Evolutionary conservation across 441 rosid species (phyloP), one percentile per base, ranked within the genome.

Genomic region (Arabidopsis hybrid): DNA sequence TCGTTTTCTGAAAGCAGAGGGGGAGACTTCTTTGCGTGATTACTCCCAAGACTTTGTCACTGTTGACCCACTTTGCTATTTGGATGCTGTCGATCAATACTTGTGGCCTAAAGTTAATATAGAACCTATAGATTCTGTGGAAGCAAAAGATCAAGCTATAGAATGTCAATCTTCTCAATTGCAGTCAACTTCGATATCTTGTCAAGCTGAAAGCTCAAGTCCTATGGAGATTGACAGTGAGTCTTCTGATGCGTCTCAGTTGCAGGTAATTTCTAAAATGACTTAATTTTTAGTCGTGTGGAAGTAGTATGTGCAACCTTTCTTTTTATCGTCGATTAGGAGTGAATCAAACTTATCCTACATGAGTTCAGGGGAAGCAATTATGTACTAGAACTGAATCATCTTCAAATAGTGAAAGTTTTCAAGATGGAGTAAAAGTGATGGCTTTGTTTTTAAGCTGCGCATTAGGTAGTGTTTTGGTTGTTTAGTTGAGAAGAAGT

Each of bases 41-140:
- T 87, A 75, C 77, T 81, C 84, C 56, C 80, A 79, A 80, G 94
- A 86, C 64, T 75, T 80, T 72, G 57, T 86, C 60, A 81, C 92
- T 60, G 95, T 90, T 75, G 99, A 96, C 76, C 98, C 99, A 69
- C 85, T 96, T 73, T 83, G 90, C 69, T 80, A 88, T 55, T 77
- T 88, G 77, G 90, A 85, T 77, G 88, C 83, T 13, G 86, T 96
- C 40, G 88, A 88, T 83, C 85, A 82, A 29, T 91, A 72, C 84
- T 75, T 96, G 76, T 80, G 82, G 81, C 90, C 94, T 67, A 89
- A 83, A 86, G 89, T 96, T 72, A 53, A 74, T 39, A 5, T 55
- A 62, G 75, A 82, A 79, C 80, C 68, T 57, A 72, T 82, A 49
- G 80, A 83, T 36, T 73, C 78, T 10, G 69, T 67, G 62, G 82